Percentiles rank a stretch among this genome's conserved stretches.
phyloP scores from a whole-genome alignment of 805 yeast species.

The Yarrowia sp. region DNA sequence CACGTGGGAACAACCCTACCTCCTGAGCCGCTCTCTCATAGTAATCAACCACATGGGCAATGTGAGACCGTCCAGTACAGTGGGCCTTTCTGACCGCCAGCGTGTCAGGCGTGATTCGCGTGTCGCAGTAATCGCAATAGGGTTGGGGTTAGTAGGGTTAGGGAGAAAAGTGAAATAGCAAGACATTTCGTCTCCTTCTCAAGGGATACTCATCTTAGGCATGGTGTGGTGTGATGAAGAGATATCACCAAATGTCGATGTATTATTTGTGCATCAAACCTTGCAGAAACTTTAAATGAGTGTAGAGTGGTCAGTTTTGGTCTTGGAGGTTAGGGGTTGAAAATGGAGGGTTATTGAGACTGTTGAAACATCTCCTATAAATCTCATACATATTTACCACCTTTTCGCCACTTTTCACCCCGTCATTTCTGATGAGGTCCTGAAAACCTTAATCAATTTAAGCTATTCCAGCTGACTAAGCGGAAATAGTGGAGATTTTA shows the following conservation, averaged over 20 bases:
- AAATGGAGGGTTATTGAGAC: too few relatives aligned
- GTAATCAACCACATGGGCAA: slow-evolving; percentile 73
- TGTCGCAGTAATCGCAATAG: slow-evolving; percentile 79
- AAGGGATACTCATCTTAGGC: slow-evolving; percentile 30
- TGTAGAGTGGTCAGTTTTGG: too few relatives aligned
- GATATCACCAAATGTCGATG: too few relatives aligned
- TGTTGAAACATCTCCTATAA: too few relatives aligned
- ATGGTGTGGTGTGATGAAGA: background rate
- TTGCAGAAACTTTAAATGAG: too few relatives aligned
- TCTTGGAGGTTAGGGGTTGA: too few relatives aligned
- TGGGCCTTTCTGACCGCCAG: slow-evolving; percentile 84
- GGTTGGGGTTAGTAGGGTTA: slow-evolving; percentile 42
- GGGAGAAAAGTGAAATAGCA: too few relatives aligned
- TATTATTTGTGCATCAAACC: too few relatives aligned
- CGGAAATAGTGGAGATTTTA: too few relatives aligned
- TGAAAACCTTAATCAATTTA: background rate
- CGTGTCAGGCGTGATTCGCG: slow-evolving; percentile 84
- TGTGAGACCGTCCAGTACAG: slow-evolving; percentile 76
- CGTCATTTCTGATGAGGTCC: background rate
- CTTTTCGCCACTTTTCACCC: background rate
- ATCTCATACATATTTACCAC: too few relatives aligned
- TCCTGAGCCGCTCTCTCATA: slow-evolving; percentile 58
- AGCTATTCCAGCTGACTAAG: background rate
- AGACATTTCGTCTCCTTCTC: too few relatives aligned
- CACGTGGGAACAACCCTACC: slow-evolving; percentile 40